Conservation (phyloP, 1,284 basidiomycete genomes). For the Papiliotrema nemorosa region DNA sequence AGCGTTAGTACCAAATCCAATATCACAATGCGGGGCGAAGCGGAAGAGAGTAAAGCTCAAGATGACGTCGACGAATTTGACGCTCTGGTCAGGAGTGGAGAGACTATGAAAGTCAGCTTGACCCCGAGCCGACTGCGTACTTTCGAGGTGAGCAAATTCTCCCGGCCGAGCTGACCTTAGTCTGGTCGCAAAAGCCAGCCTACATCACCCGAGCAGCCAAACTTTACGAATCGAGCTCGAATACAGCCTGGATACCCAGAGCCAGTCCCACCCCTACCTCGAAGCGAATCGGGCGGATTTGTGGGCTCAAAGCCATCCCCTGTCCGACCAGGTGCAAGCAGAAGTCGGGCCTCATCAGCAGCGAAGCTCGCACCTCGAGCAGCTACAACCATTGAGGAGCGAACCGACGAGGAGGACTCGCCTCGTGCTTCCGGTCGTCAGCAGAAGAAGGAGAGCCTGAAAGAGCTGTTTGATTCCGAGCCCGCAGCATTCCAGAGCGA, state of each 20-base stretch:
- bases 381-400: constrained; percentile 35
- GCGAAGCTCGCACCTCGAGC: constrained; percentile 22
- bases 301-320: not conserved
- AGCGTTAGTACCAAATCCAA: constrained; percentile 5
- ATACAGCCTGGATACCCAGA: too few species aligned
- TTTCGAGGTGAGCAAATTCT: constrained; percentile 66
- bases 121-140: constrained; percentile 86
- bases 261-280: not conserved
- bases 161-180: not conserved
- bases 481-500: not conserved
- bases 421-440: constrained; percentile 5
- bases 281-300: not conserved
- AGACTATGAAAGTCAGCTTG: constrained; percentile 90
- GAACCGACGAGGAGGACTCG: constrained; percentile 26
- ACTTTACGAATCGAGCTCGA: too few species aligned
- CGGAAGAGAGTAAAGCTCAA: constrained; percentile 5
- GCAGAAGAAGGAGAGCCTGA: constrained; percentile 27
- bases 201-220: not conserved
- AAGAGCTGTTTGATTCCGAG: constrained; percentile 20
- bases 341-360: constrained; percentile 6
- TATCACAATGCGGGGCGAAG: constrained; percentile 17
- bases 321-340: not conserved
- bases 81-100: constrained; percentile 76
- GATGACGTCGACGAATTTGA: constrained; percentile 70
- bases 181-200: not conserved